Evolutionary conservation across 2,329 filamentous ascomycete species (phyloP).

Genomic region (Claviceps purpurea): DNA sequence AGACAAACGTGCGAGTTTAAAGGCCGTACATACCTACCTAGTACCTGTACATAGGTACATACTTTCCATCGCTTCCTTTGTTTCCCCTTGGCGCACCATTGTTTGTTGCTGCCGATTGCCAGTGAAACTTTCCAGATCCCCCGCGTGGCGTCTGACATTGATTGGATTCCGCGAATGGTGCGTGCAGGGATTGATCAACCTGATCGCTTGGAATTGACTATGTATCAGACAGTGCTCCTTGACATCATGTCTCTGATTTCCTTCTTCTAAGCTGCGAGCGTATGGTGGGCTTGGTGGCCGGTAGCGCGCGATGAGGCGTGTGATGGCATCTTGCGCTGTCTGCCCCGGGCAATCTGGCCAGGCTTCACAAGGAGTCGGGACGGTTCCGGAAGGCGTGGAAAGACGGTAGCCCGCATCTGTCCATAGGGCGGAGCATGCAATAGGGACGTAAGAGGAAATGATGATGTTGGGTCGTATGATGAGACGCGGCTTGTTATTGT

Average conservation of each 20-base stretch:
- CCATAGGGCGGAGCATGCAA: background rate
- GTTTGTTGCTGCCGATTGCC: background rate
- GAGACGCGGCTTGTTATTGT: background rate
- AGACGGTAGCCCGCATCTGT: background rate
- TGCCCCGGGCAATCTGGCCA: background rate
- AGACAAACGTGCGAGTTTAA: background rate
- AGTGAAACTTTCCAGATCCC: background rate
- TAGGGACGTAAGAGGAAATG: too few species aligned
- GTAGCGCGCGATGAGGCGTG: background rate
- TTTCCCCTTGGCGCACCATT: background rate
- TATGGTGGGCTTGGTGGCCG: background rate
- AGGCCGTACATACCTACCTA: background rate
- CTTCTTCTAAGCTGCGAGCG: background rate
- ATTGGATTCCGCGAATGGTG: background rate
- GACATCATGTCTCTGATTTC: background rate
- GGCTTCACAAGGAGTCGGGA: background rate
- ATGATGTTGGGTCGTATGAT: background rate
- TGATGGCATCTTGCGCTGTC: background rate
- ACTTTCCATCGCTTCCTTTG: background rate
- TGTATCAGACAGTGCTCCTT: background rate
- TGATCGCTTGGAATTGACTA: background rate
- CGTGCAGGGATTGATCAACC: background rate
- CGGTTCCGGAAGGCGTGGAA: background rate
- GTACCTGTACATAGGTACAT: too few species aligned
- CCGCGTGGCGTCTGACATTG: background rate